Base-by-base conservation (phyloP, 805 yeast genomes). In the Teunomyces atbi region DNA sequence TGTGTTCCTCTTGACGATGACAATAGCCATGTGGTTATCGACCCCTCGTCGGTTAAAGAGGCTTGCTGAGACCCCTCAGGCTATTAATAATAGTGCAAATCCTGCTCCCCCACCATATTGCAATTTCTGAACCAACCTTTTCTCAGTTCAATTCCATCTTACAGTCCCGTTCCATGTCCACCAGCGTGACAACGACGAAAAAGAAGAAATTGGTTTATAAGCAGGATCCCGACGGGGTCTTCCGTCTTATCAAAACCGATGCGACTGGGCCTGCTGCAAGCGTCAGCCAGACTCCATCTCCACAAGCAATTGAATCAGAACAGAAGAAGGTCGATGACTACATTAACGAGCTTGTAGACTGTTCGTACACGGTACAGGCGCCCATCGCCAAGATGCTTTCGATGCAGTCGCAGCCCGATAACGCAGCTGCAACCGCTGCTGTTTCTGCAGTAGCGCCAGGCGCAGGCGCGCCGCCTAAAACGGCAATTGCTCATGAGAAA, bases 211-310 rank as follows among this genome's bases (percentile, higher is more conserved):
- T 68, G 16, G 64, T 66, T 10, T 68, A 68, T 49, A 60, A 61
- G 45, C 71, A 67, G 49, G 72, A 64, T 46, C 63, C 70, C 5
- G 74, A 68, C 50, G 74, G 74, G 3, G 71, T 68, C 12, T 68
- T 65, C 46, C 55, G 73, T 12, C 52, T 68, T 34, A 65, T 65
- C 47, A 62, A 62, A 43, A 59, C 57, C n/a, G 59, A 51, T 21
- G 43, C 30, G 29, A 43, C 42, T 34, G 50, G 44, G 8, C 33
- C 29, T 20, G 35, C 43, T 15, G 8, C 41, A 44, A 6, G 10
- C 5, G 11, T 19, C 13, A 6, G 12, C 29, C 12, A 18, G 11
- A 7, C 16, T 19, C 39, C 39, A 35, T 20, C 39, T 18, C 21
- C 18, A 8, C 19, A n/a, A 18, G 11, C 41, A 13, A 19, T n/a